phyloP scores from a whole-genome alignment of 1,139 yeast species.

The Yamadazyma triangularis region DNA sequence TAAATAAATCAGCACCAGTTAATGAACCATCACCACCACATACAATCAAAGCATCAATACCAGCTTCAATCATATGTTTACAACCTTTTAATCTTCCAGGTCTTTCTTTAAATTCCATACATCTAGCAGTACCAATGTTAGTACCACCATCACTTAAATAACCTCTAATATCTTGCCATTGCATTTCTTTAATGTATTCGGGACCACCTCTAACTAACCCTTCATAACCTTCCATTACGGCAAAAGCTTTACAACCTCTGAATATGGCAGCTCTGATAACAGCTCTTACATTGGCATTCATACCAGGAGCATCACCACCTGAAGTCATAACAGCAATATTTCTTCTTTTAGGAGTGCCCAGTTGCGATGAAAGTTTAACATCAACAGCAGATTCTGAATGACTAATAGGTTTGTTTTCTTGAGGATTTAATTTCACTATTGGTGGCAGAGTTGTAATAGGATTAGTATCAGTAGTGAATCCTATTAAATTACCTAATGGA shows the following conservation, averaged over 20 bases:
- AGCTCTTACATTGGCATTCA: constrained; percentile 94
- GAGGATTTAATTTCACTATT: not conserved
- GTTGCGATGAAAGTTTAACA: not conserved
- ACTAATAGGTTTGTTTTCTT: too few relatives aligned
- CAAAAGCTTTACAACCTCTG: constrained; percentile 92
- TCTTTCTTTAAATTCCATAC: constrained; percentile 79
- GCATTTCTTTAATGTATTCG: constrained; percentile 65
- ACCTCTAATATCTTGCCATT: constrained; percentile 93
- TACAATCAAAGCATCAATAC: constrained; percentile 94
- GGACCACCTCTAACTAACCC: constrained; percentile 85
- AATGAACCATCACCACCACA: constrained; percentile 99
- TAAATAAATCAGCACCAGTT: constrained; percentile 94
- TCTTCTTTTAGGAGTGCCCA: constrained; percentile 33
- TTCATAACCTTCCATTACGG: constrained; percentile 91
- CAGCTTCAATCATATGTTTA: constrained; percentile 76
- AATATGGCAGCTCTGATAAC: constrained; percentile 87
- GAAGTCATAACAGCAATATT: constrained; percentile 93
- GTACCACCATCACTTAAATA: constrained; percentile 93
- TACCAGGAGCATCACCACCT: constrained; percentile 99
- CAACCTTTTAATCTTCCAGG: constrained; percentile 81
- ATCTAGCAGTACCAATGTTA: constrained; percentile 92
- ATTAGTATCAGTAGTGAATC: constrained; percentile 47
- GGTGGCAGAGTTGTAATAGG: not conserved
- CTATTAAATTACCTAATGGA: constrained; percentile 64
- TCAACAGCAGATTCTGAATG: not conserved